Base-by-base conservation (phyloP, 2,329 filamentous ascomycete genomes). In the Rhytidhysteron rufulum region DNA sequence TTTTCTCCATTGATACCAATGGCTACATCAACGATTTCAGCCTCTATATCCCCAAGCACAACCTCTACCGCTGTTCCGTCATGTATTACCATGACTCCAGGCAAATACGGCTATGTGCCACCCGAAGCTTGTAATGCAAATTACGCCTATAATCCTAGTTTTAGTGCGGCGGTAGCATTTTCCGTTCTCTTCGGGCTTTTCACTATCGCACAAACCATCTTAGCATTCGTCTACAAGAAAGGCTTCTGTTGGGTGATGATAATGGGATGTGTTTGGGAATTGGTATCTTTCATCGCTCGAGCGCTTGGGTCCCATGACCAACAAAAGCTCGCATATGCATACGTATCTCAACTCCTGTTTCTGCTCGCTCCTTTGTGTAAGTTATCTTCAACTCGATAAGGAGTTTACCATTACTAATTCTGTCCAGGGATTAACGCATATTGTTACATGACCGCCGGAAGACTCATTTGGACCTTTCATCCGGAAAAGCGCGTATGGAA, bases 371-470 rank as follows among this genome's bases (percentile, higher is more conserved):
- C 65, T 3, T 51, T 71, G 1, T 56, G 44, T 52, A 21, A 48
- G 49, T 36, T 22, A 6, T 30, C 10, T 25, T 30, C 34, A 35
- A 19, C 27, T 25, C 21, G 44, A 8, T 24, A 42, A 17, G 18
- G 32, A 9, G 15, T 9, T 19, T 20, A 17, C 10, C 32, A 18
- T 34, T 21, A 8, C 8, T 21, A 8, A 34, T 43, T 7, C 35
- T 42, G 19, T 38, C n/a, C 40, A 31, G 49, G 70, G 69, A 66
- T 71, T 38, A 74, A 74, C 25, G 69, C 69, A 3, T 73, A 67
- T 45, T 57, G 63, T 4, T 74, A 73, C 47, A 61, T 63, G 58
- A 53, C 49, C 5, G 44, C 50, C 17, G 69, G 62, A 2, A 62
- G 70, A 1, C 50, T 72, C 48, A 60, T 72, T 18, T 61, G 63